Evolutionary conservation across 1,284 basidiomycete species (phyloP).

Genomic region (Melampsora abietis-canadensis): DNA sequence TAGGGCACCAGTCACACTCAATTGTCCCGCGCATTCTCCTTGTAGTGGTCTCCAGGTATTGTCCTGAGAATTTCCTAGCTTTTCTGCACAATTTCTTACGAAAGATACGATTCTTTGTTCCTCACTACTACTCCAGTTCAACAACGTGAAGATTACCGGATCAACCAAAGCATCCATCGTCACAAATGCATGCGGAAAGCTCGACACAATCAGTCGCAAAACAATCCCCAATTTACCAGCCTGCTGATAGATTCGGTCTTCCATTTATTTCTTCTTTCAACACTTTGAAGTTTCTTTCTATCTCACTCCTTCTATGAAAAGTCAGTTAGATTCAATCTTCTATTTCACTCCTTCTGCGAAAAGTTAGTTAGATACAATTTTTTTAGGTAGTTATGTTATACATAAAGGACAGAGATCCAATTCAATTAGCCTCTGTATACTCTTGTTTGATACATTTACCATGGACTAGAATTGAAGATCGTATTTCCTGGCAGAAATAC

Average conservation of each 20-base stretch:
- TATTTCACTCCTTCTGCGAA: too few relatives aligned
- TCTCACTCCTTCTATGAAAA: too few relatives aligned
- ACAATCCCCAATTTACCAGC: neutral
- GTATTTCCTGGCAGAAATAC: too few relatives aligned
- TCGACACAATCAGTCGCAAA: neutral
- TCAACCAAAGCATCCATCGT: neutral
- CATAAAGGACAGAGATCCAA: too few relatives aligned
- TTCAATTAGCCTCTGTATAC: too few relatives aligned
- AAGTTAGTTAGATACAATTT: too few relatives aligned
- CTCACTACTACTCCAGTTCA: neutral
- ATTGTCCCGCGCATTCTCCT: slow-evolving; percentile 1
- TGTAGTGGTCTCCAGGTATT: slow-evolving; percentile 7
- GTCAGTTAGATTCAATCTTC: too few relatives aligned
- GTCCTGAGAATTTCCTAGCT: neutral
- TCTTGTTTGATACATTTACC: too few relatives aligned
- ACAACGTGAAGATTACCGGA: neutral
- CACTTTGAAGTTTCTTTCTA: neutral
- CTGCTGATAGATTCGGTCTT: neutral
- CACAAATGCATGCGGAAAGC: neutral
- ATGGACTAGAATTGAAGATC: too few relatives aligned
- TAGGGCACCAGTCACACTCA: slow-evolving; percentile 19
- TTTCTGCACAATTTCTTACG: neutral
- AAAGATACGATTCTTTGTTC: neutral
- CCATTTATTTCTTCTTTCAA: neutral
- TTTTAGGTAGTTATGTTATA: too few relatives aligned